A percentile compares a stretch with the other conserved stretches of the same genome.
phyloP scores from a whole-genome alignment of 176 grass and related monocot species.

The Cenchrus purpureus region DNA sequence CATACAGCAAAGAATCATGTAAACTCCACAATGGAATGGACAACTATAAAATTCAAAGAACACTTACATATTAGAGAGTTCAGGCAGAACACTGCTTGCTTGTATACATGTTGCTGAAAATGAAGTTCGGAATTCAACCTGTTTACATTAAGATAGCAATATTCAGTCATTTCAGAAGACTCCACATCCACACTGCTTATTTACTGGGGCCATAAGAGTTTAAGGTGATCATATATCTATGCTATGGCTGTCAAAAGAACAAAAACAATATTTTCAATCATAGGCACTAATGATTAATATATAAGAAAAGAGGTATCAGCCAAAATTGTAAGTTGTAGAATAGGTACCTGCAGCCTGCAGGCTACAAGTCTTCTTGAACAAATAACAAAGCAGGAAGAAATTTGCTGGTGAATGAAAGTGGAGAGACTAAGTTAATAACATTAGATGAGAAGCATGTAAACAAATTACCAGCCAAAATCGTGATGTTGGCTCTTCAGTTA shows the following conservation, averaged over 20 bases:
- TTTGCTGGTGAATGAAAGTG: neutral
- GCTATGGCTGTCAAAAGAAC: neutral
- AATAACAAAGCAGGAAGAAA: neutral
- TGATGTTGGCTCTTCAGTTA: constrained; percentile 77
- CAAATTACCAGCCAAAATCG: constrained; percentile 89
- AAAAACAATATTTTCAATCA: constrained; percentile 17
- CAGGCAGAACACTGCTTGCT: constrained; percentile 75
- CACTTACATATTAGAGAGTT: constrained; percentile 86
- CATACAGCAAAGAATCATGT: neutral
- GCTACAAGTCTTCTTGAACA: neutral
- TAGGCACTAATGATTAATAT: neutral
- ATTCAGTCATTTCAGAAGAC: neutral
- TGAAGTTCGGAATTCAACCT: constrained; percentile 91
- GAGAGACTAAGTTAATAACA: neutral
- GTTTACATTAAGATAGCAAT: constrained; percentile 40
- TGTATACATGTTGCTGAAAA: constrained; percentile 78
- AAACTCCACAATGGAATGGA: constrained; percentile 2
- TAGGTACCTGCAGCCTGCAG: neutral
- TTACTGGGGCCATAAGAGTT: neutral
- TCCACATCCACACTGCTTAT: neutral
- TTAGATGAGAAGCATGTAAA: constrained; percentile 27
- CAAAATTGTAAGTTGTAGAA: constrained; percentile 56
- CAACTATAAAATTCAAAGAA: constrained; percentile 17
- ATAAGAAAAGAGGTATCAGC: constrained; percentile 64
- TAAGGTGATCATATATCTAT: neutral